Evolutionary conservation across 768 basidiomycete genomes (phyloP), one percentile per base, ranked within the genome.

Genomic region (Boletus bicolor): DNA sequence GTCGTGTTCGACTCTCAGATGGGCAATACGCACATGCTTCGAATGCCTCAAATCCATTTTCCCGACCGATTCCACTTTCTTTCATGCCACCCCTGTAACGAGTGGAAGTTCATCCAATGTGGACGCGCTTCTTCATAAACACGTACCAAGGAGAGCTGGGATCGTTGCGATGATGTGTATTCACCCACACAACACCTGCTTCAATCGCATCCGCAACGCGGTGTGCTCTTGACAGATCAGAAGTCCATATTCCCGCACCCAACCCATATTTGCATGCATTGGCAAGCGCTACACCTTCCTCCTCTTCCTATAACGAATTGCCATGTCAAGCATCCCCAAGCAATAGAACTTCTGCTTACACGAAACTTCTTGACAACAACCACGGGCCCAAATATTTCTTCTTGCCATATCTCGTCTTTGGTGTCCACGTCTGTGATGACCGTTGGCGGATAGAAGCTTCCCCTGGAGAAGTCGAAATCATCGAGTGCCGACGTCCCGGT

Each of bases 361-460:
- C 65, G 59, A 61, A 84, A 85, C 49, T 69, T 75, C 50, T 79
- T 83, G 39, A 87, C 78, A 4, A 89, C 81, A 1, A 92, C 83
- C n/a, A 92, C 89, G 1, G 91, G 91, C 2, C 91, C 91, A 62
- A 93, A 93, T 12, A 92, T 76, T 68, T 93, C 91, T 70, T 93
- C 91, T 63, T 81, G 73, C 90, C 91, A 93, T 26, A 92, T 69
- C 45, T 81, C 80, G 59, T 87, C 85, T 35, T 80, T 73, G 0
- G 75, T 70, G 30, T 74, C 72, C 14, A 90, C 78, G 50, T 84
- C 79, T 0, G 75, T 67, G 54, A 94, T 79, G 35, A 94, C 77
- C 0, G 92, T 94, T 0, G 92, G 92, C 5, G 89, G 80, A 72
- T 84, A 91, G 73, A 93, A 94, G 58, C 76, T 79, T 46, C 92